Percentiles rank a stretch among this genome's conserved stretches.
Evolutionary conservation across 2,329 filamentous ascomycete genomes (phyloP).

Genomic region (Aspergillus sergii): DNA sequence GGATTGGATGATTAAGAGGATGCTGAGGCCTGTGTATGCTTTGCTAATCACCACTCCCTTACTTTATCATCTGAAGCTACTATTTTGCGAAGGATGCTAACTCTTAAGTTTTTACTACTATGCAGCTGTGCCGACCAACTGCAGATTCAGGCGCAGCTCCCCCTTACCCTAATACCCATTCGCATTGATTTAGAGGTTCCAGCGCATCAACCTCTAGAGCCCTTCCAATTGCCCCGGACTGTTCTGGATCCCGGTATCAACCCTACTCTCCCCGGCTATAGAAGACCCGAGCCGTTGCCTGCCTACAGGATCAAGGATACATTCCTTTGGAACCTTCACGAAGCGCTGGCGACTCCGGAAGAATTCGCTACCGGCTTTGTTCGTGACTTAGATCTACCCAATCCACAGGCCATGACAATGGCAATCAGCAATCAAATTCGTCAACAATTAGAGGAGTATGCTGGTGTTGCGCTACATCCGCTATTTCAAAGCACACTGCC

Average conservation of each 20-base stretch:
- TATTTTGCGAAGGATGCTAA: constrained; percentile 23
- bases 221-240: constrained; percentile 49
- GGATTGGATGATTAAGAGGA: constrained; percentile 87
- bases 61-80: not conserved
- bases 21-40: constrained; percentile 48
- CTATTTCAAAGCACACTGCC: constrained; percentile 68
- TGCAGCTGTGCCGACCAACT: constrained; percentile 59
- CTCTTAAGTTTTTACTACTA: constrained; percentile 9
- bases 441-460: constrained; percentile 93
- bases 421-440: constrained; percentile 94
- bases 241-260: constrained; percentile 52
- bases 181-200: constrained; percentile 93
- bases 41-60: constrained; percentile 12
- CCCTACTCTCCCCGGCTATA: constrained; percentile 75
- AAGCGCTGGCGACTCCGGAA: constrained; percentile 90
- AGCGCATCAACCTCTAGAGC: constrained; percentile 58
- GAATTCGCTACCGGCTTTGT: constrained; percentile 91
- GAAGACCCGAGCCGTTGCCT: constrained; percentile 74
- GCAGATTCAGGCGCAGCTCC: constrained; percentile 71
- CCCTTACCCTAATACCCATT: constrained; percentile 89
- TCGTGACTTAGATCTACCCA: constrained; percentile 89
- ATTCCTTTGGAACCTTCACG: constrained; percentile 98
- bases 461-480: constrained; percentile 88
- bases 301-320: constrained; percentile 89
- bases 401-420: constrained; percentile 67